Evolutionary conservation across 345 rosid species (phyloP).

Genomic region (Rhizophora apiculata): DNA sequence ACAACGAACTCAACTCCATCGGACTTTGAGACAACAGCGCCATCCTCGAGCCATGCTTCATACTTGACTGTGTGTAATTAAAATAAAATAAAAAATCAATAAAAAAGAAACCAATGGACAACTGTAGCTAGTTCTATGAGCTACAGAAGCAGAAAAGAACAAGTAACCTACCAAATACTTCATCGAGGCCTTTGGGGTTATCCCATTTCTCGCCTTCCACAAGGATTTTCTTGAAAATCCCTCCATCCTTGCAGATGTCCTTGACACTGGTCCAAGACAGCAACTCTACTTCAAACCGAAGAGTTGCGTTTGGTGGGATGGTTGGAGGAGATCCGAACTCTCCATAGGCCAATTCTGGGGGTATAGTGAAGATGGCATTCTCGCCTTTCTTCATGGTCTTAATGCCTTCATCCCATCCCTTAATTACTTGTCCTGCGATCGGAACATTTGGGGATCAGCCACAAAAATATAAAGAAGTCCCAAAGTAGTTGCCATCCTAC

Average conservation of each 20-base stretch:
- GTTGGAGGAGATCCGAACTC: constrained; percentile 85
- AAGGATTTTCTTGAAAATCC: constrained; percentile 68
- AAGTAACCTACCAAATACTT: constrained; percentile 54
- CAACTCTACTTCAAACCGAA: constrained; percentile 79
- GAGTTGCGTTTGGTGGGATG: constrained; percentile 83
- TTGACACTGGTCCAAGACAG: constrained; percentile 77
- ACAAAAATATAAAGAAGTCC: too few species aligned
- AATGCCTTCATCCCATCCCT: constrained; percentile 97
- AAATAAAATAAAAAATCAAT: too few species aligned
- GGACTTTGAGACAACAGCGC: constrained; percentile 57
- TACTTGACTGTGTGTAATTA: constrained; percentile 49
- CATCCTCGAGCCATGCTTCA: constrained; percentile 74
- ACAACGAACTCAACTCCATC: constrained; percentile 80
- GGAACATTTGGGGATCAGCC: too few species aligned
- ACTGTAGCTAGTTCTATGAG: neutral
- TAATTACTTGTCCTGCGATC: constrained; percentile 74
- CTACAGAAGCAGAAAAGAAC: neutral
- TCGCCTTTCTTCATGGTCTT: constrained; percentile 97
- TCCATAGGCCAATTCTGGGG: constrained; percentile 80
- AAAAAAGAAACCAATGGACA: neutral
- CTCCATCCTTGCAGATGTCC: constrained; percentile 86
- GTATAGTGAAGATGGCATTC: constrained; percentile 77
- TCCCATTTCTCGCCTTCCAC: constrained; percentile 76
- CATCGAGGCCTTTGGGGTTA: constrained; percentile 73
- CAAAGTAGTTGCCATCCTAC: too few species aligned